Conservation (phyloP, 176 grass and related monocot genomes). For the Oryza australiensis region DNA sequence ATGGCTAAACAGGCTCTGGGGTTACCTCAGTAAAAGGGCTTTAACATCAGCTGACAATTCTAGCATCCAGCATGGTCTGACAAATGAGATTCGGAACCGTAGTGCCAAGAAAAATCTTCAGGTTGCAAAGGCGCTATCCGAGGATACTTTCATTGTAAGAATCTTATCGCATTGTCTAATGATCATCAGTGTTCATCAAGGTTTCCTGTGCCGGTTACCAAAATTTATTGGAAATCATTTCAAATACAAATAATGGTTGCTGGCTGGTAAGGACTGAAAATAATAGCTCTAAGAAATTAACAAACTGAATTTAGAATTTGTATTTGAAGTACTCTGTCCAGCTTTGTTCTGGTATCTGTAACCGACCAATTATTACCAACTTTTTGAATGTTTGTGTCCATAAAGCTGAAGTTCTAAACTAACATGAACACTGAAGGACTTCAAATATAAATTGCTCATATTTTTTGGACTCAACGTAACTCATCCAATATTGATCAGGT, state of each 20-base stretch:
- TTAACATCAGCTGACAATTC: conserved; percentile 34
- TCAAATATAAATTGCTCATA: conserved; percentile 21
- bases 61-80: conserved; percentile 12
- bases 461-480: conserved; percentile 5
- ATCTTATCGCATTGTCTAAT: conserved; percentile 9
- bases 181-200: conserved; percentile 9
- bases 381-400: neutral
- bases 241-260: neutral
- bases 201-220: neutral
- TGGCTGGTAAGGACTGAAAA: too few relatives aligned
- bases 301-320: neutral
- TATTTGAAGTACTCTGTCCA: too few relatives aligned
- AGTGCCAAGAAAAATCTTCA: conserved; percentile 21
- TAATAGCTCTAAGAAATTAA: neutral
- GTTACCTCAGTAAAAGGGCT: conserved; percentile 45
- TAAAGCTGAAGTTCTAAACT: conserved; percentile 19
- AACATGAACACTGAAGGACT: conserved; percentile 11
- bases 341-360: too few relatives aligned
- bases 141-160: conserved; percentile 29
- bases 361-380: too few relatives aligned
- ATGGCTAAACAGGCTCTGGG: conserved; percentile 57
- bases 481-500: conserved; percentile 25
- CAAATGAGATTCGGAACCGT: conserved; percentile 4
- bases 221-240: neutral
- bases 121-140: neutral